A percentile compares a stretch with the other conserved stretches of the same genome.
Conservation (phyloP, 495 filamentous ascomycete genomes). For the Penicillium psychrofluorescens region DNA sequence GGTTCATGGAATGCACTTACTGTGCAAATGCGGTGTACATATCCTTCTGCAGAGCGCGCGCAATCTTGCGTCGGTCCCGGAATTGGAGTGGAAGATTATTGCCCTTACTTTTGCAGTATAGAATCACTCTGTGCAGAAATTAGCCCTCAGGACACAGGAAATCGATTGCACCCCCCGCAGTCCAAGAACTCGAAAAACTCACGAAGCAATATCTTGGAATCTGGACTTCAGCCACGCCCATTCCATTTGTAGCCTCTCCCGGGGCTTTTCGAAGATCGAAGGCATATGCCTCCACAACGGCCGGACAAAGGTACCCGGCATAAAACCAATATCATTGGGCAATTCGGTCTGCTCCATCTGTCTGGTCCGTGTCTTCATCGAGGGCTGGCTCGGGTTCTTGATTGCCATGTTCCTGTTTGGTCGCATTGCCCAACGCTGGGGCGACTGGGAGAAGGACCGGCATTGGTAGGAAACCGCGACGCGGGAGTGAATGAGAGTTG, state of each 20-base stretch:
- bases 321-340: slow-evolving; percentile 46
- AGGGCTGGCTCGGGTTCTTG: slow-evolving; percentile 17
- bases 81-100: slow-evolving; percentile 30
- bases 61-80: slow-evolving; percentile 32
- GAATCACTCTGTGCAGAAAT: slow-evolving; percentile 30
- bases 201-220: slow-evolving; percentile 36
- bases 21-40: slow-evolving; percentile 69
- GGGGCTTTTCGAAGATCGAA: slow-evolving; percentile 42
- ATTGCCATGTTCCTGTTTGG: too few relatives aligned
- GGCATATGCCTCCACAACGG: slow-evolving; percentile 51
- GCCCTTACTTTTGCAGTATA: slow-evolving; percentile 28
- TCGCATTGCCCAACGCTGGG: slow-evolving; percentile 15
- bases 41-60: slow-evolving; percentile 49
- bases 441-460: slow-evolving; percentile 29
- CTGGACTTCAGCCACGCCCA: slow-evolving; percentile 36
- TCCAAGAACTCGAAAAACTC: slow-evolving; percentile 1
- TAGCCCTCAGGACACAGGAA: slow-evolving; percentile 1
- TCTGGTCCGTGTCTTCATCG: slow-evolving; percentile 27
- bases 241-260: slow-evolving; percentile 38
- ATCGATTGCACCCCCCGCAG: too few relatives aligned
- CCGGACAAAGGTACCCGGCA: slow-evolving; percentile 52
- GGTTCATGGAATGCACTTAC: slow-evolving; percentile 26
- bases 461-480: slow-evolving; percentile 18
- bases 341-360: slow-evolving; percentile 18
- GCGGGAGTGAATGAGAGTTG: slow-evolving; percentile 5